Base-by-base conservation (phyloP, 768 basidiomycete species). In the Galerina sulciceps region DNA sequence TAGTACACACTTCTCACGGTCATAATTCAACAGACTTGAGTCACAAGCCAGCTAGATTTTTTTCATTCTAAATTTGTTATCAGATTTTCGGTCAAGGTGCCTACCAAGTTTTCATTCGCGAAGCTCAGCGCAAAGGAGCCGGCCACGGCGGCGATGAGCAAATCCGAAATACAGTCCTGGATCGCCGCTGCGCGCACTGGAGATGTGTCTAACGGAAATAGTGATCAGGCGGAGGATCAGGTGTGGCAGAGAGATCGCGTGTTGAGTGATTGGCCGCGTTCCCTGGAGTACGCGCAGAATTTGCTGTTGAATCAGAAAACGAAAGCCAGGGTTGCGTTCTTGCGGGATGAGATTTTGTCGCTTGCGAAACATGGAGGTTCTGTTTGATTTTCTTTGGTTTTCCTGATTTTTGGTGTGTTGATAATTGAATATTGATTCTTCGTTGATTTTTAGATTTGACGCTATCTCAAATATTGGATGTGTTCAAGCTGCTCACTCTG, bases 401-500 rank as follows among this genome's bases (percentile, higher is more conserved):
- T 62, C 53, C 50, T 60, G 31, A 57, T 53, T 10, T 45, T 23
- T 46, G n/a, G 18, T 50, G 26, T 55, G 48, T 37, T 10, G n/a
- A 10, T 34, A n/a, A 49, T 38, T 20, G 8, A 4, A 31, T 20
- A 1, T 20, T 40, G 10, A 6, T 18, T 49, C 11, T 47, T 31
- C 46, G 14, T 18, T 57, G 34, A 46, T 53, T 34, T 51, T 59
- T 23, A 93, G 91, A 87, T 65, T 74, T 91, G 52, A 75, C 73
- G 36, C 72, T 87, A 50, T 76, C 83, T 0, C 88, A 90, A 67
- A 78, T 76, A 17, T 64, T 88, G 73, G 92, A 93, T 67, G 66
- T 94, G 22, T 89, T 95, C 71, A 79, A 80, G 57, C 76, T 94
- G 4, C 73, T 95, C 48, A 89, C 88, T 1, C 74, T 85, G 51